Base-by-base conservation (phyloP, 164 flowering plant genomes). In the Protea cynaroides region DNA sequence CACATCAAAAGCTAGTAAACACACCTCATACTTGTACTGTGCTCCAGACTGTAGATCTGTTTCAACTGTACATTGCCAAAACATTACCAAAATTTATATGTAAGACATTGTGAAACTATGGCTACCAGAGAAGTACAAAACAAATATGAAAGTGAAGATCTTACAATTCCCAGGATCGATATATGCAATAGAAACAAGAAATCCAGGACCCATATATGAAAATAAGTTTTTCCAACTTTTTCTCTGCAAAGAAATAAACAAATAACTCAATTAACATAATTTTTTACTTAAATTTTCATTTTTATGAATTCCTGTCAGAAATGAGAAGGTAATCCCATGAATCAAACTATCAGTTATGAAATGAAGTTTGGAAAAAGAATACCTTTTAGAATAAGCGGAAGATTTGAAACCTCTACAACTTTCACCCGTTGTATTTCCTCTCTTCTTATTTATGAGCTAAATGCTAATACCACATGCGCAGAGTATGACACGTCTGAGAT, bases 101-200 rank as follows among this genome's bases (percentile, higher is more conserved):
- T 19, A 54, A 56, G 29, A 64, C 62, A 2, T 9, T 7, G 19
- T 12, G 56, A 23, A 19, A 25, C 1, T n/a, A 19, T 29, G n/a
- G 2, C 25, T 3, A 29, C 34, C 34, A 29, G 34, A 29, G 5
- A 15, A 61, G 37, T 23, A 43, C 40, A 23, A 23, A 72, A 4
- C 60, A 38, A 52, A 9, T 14, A 59, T 53, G n/a, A 63, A 22
- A 38, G 22, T 21, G 13, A 13, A 18, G 12, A 65, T 50, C 93
- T 83, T 78, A 94, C 98, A 87, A 66, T 94, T 94, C 71, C 98
- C 98, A 53, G 98, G 98, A 75, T 94, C 98, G 58, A 94, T 87
- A 76, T 94, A 94, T 25, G 97, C 98, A 65, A 91, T 87, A 8
- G 92, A 94, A 65, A 94, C 98, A 50, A 94, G 91, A 76, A 94